These are phyloP conservation scores for Paecilomyces sp. DNA, from an alignment of 2,329 filamentous ascomycete genomes.

Conservation along the genomic window DNA sequence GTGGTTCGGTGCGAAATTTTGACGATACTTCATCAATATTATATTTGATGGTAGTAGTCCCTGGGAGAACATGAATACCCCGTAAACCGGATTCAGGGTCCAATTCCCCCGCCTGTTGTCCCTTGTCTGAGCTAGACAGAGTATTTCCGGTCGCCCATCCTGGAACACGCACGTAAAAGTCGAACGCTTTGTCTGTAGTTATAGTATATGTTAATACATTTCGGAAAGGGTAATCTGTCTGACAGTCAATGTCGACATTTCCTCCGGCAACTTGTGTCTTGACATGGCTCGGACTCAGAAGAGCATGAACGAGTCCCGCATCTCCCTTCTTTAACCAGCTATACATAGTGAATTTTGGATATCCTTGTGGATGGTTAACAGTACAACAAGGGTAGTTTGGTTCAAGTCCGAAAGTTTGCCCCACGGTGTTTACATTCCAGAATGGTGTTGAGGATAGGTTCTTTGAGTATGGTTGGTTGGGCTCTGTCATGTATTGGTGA, in stretches of 20 bases:
- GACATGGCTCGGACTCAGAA: conserved; percentile 42
- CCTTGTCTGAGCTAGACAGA: not conserved
- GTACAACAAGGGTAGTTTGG: conserved; percentile 50
- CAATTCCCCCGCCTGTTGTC: conserved; percentile 12
- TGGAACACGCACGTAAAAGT: conserved; percentile 43
- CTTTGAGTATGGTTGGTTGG: conserved; percentile 46
- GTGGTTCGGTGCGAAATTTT: conserved; percentile 23
- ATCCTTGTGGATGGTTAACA: conserved; percentile 53
- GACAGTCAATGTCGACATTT: conserved; percentile 37
- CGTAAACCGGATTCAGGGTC: conserved; percentile 33
- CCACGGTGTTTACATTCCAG: conserved; percentile 40
- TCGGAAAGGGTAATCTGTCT: conserved; percentile 46
- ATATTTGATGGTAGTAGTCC: conserved; percentile 27
- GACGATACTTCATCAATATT: conserved; percentile 17
- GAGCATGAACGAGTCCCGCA: conserved; percentile 43
- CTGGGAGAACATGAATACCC: conserved; percentile 25
- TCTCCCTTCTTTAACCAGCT: conserved; percentile 39
- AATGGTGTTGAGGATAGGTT: conserved; percentile 39
- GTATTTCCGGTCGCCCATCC: conserved; percentile 29
- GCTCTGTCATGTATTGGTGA: conserved; percentile 49
- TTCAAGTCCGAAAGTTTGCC: conserved; percentile 47
- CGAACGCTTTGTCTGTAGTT: conserved; percentile 26
- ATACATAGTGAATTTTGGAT: conserved; percentile 48
- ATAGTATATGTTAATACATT: conserved; percentile 35
- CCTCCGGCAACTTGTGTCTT: conserved; percentile 29